Evolutionary conservation across 2,329 filamentous ascomycete species (phyloP).

Genomic region (Xylariaceae sp.): DNA sequence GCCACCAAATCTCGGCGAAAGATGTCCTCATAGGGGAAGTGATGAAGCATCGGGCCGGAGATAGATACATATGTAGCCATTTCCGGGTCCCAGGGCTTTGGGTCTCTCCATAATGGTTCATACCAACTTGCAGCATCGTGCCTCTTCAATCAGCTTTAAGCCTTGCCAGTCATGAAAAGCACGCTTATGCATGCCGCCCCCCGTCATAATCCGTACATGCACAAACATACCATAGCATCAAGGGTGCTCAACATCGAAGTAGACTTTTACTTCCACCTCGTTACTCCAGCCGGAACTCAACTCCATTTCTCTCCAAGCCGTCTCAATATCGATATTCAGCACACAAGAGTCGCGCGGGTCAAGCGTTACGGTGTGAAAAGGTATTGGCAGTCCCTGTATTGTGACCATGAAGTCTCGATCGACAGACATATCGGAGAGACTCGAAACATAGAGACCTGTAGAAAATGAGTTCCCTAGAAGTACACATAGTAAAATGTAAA

Average conservation of each 20-base stretch:
- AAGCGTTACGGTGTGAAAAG: slow-evolving; percentile 59
- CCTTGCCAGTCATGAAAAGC: too few species aligned
- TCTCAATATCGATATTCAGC: slow-evolving; percentile 70
- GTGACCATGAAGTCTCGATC: slow-evolving; percentile 67
- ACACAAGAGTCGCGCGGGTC: slow-evolving; percentile 52
- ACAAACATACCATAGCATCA: slow-evolving; percentile 6
- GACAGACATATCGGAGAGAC: slow-evolving; percentile 56
- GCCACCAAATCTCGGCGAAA: too few species aligned
- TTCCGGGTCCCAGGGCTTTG: too few species aligned
- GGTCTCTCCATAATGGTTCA: too few species aligned
- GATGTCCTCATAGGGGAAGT: too few species aligned
- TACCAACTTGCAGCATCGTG: too few species aligned
- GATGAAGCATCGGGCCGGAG: too few species aligned
- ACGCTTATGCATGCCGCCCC: too few species aligned
- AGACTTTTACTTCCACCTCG: slow-evolving; percentile 67
- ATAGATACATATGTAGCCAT: too few species aligned
- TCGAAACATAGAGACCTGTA: slow-evolving; percentile 71
- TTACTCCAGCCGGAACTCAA: slow-evolving; percentile 74
- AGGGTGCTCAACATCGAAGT: slow-evolving; percentile 37
- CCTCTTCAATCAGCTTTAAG: too few species aligned
- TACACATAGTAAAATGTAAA: background rate
- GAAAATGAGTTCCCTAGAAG: slow-evolving; percentile 8
- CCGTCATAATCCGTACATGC: too few species aligned
- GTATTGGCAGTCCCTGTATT: slow-evolving; percentile 68
- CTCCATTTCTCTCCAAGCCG: slow-evolving; percentile 72